phyloP scores from a whole-genome alignment of 2,329 filamentous ascomycete genomes.

The Trichoderma arundinaceum region DNA sequence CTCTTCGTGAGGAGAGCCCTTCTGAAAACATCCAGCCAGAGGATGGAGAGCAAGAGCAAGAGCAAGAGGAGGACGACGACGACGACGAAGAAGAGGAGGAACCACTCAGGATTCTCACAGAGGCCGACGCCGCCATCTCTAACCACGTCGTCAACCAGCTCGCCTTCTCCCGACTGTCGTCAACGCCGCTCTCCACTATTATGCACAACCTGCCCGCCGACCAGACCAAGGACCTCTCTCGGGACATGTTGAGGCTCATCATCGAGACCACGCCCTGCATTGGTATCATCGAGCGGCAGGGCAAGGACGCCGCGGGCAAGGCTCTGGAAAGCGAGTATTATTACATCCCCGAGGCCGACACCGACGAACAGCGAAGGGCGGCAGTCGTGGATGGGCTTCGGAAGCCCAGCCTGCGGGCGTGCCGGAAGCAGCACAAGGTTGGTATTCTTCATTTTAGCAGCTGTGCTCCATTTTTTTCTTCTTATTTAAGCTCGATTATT shows the following conservation, averaged over 20 bases:
- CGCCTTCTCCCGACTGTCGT: conserved; percentile 90
- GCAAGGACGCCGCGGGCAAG: conserved; percentile 96
- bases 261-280: conserved; percentile 79
- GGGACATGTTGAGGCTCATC: conserved; percentile 69
- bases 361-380: conserved; percentile 76
- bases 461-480: background rate
- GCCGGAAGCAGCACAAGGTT: conserved; percentile 98
- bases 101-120: conserved; percentile 19
- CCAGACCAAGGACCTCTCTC: conserved; percentile 60
- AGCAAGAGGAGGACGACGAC: background rate
- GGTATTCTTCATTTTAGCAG: conserved; percentile 38
- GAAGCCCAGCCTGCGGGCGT: conserved; percentile 86
- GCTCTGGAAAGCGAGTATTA: conserved; percentile 95
- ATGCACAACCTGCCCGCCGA: conserved; percentile 80
- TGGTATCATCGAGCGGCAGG: conserved; percentile 85
- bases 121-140: conserved; percentile 57
- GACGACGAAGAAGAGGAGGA: conserved; percentile 30
- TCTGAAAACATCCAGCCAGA: background rate
- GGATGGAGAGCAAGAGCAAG: background rate
- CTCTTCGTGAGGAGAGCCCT: background rate
- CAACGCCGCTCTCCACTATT: conserved; percentile 87
- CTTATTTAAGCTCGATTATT: conserved; percentile 25
- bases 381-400: conserved; percentile 85
- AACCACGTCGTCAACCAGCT: conserved; percentile 96
- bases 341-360: conserved; percentile 87